Base-by-base conservation (phyloP, 2,329 filamentous ascomycete species). In the Ceratocystis colombiana region DNA sequence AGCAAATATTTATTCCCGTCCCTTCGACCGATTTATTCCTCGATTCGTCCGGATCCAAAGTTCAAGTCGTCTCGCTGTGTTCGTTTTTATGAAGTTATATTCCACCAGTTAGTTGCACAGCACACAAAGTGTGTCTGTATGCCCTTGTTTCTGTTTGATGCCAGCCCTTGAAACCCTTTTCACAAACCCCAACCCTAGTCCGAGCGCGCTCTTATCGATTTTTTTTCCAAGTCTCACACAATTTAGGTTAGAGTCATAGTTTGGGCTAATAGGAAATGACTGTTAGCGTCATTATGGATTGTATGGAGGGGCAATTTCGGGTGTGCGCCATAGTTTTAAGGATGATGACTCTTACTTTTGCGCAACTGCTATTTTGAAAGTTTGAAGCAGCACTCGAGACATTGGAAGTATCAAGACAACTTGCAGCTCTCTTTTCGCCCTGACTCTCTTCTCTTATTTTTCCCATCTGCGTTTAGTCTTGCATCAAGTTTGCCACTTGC, bases 271-370 rank as follows among this genome's bases (percentile, higher is more conserved):
- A 5, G 37, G 37, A 37, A 41, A 12, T 15, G 10, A 12, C 46
- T 8, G 25, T 28, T 53, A 53, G 48, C 48, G 48, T 53, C 48
- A 25, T 15, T 53, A 25, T 22, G 8, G 20, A 53, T 53, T 41
- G 10, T 53, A 28, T 53, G 8, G 48, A 53, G 48, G 48, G 48
- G 48, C 48, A 53, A 25, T 25, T 53, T 53, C 48, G 25, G 22
- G 37, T 41, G 37, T 12, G 20, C 5, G 37, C 37, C 37, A 41
- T 4, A 53, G 48, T 53, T 25, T 22, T 12, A 25, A 15, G 22
- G 48, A 53, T 53, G 48, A 53, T 53, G 48, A 53, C 48, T 53
- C 48, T 53, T 53, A 53, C 20, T 53, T 53, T 28, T 28, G 20
- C 15, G 48, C 10, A 53, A 3, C 10, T 22, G 8, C 48, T 53